Base-by-base conservation (phyloP, 345 rosid species). In the Dimocarpus longan region DNA sequence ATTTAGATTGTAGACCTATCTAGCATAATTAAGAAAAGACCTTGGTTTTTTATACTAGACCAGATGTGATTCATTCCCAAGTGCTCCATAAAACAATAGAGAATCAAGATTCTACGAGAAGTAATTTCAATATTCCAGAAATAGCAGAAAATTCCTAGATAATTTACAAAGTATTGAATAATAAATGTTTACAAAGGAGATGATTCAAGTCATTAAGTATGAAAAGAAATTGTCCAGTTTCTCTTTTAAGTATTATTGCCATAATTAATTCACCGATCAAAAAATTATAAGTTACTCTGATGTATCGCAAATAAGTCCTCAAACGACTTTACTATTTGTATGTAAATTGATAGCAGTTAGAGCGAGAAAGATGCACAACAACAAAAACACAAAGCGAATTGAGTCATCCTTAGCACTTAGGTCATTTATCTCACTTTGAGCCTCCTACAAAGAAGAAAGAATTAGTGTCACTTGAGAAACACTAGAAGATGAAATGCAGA, bases 391-490 rank as follows among this genome's bases (percentile, higher is more conserved):
- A n/a, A 12, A 9, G 22, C 18, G 63, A n/a, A 37, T n/a, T 21
- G 72, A 68, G 78, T 15, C 64, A 83, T 60, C 37, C 87, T 83
- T 91, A 96, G 98, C 99, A 70, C 90, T 91, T 82, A 96, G 81
- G 87, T 96, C 99, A 70, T 96, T 94, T 71, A 96, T 92, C 5
- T 98, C 98, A 87, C 93, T 86, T 85, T 94, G 98, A 50, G 99
- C 99, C 81, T 96, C 98, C 99, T 96, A 90, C 69, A 86, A 42
- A 67, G 52, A 65, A 19, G 32, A 57, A 76, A 32, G 42, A 73
- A 22, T 70, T 22, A 75, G 40, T 10, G 65, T 68, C 24, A 42
- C 37, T 21, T 57, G 37, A 66, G 43, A 64, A 59, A 46, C 54
- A 73, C 7, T 7, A 70, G 69, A 52, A 18, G 22, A 68, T 83